Evolutionary conservation across 2,329 filamentous ascomycete genomes (phyloP), one percentile per base, ranked within the genome.

Genomic region (Colletotrichum theobromicola): DNA sequence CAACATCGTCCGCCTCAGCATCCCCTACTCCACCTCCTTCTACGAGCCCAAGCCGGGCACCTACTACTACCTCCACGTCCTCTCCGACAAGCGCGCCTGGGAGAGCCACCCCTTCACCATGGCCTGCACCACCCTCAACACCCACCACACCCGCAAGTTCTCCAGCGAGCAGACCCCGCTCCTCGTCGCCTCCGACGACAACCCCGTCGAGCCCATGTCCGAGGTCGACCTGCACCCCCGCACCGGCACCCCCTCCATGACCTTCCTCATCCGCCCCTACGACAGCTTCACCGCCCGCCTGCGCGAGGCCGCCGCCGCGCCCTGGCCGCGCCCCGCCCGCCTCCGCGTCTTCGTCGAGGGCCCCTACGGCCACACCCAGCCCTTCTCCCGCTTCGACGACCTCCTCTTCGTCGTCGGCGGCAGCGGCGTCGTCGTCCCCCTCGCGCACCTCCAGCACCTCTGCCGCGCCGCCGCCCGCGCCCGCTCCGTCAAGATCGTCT

Each of bases 31-130:
- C 3, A 79, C 76, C 1, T 82, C 80, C 34, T 67, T 81, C 6
- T 86, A 85, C 67, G 79, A 77, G 12, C 82, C 83, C 3, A 74
- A 76, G 0, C 83, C 87, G 0, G 87, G 87, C 0, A 87, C 85
- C 0, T 88, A 83, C 76, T 88, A 86, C 76, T 88, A 87, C 69
- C 76, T 89, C 1, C 84, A 86, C 62, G 79, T 87, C 8, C 81
- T 88, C 6, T 81, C 85, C 62, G 82, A 82, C 26, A 70, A 79
- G 15, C 78, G 81, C 1, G 83, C 83, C 66, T 89, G 87, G 88
- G 86, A 89, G 72, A 88, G 85, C 72, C 88, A 89, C 58, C 88
- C 88, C 0, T 89, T 89, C 66, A 88, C 87, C 0, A 83, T 88
- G 13, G 85, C 85, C 1, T 80, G 79, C 10, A 79, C 37, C 66